A percentile compares a stretch with the other conserved stretches of the same genome.
Conservation (phyloP, 2,329 filamentous ascomycete species). For the Colletotrichum plurivorum region DNA sequence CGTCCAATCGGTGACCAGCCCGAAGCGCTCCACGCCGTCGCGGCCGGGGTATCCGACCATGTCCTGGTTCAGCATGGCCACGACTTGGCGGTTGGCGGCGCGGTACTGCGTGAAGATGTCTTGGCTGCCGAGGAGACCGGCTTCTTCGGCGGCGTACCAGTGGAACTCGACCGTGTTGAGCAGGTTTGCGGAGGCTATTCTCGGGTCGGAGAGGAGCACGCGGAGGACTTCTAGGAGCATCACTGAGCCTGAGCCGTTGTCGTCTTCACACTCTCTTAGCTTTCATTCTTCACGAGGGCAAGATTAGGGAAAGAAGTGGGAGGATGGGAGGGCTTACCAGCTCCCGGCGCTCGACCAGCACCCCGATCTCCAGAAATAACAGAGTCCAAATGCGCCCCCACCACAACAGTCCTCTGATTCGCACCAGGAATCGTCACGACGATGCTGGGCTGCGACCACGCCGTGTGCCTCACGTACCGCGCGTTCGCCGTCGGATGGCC, state of each 20-base stretch:
- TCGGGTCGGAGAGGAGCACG: constrained; percentile 75
- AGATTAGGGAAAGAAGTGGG: background rate
- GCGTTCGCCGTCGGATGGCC: constrained; percentile 74
- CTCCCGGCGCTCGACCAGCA: constrained; percentile 79
- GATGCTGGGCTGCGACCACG: constrained; percentile 83
- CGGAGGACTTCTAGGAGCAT: constrained; percentile 85
- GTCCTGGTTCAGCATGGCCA: constrained; percentile 60
- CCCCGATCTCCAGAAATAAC: constrained; percentile 83
- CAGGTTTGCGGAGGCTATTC: constrained; percentile 73
- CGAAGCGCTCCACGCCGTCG: constrained; percentile 50
- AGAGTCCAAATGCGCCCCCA: constrained; percentile 85
- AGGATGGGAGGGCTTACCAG: constrained; percentile 42
- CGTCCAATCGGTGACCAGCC: constrained; percentile 58
- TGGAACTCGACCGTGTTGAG: constrained; percentile 87
- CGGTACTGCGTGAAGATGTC: constrained; percentile 57
- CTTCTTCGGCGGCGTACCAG: constrained; percentile 89
- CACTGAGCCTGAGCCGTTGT: constrained; percentile 83
- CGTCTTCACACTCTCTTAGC: constrained; percentile 63
- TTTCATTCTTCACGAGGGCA: background rate
- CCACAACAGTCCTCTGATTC: constrained; percentile 77
- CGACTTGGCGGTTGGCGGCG: constrained; percentile 50
- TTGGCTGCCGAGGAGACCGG: constrained; percentile 82
- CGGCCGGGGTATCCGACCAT: constrained; percentile 58
- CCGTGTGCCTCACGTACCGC: constrained; percentile 73
- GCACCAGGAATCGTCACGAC: constrained; percentile 86